Evolutionary conservation across 2,329 filamentous ascomycete genomes (phyloP).

Genomic region (Malbranchea zuffiana): DNA sequence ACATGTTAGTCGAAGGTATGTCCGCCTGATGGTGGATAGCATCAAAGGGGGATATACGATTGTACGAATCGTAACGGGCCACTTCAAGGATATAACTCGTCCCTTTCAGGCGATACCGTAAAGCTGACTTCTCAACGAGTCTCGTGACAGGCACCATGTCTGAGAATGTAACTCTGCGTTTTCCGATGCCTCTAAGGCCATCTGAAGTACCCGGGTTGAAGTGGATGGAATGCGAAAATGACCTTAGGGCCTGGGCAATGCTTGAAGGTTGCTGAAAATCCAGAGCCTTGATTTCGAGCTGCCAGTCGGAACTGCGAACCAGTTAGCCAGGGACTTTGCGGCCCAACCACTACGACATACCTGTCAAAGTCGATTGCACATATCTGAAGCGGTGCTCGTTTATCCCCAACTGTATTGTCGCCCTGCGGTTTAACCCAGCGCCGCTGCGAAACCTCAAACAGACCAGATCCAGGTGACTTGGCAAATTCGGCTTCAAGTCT

Average conservation of each 20-base stretch:
- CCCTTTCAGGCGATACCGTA: constrained; percentile 30
- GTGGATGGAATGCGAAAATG: constrained; percentile 23
- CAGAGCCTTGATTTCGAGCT: constrained; percentile 32
- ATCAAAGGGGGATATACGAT: constrained; percentile 6
- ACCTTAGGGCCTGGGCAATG: constrained; percentile 20
- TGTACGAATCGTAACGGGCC: constrained; percentile 33
- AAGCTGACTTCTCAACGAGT: constrained; percentile 31
- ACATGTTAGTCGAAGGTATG: constrained; percentile 6
- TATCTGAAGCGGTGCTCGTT: constrained; percentile 25
- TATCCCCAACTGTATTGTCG: constrained; percentile 16
- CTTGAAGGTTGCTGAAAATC: constrained; percentile 25
- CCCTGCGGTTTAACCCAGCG: constrained; percentile 27
- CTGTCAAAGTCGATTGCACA: constrained; percentile 29
- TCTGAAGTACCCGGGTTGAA: constrained; percentile 18
- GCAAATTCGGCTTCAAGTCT: constrained; percentile 31
- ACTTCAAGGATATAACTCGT: constrained; percentile 36
- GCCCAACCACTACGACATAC: constrained; percentile 15
- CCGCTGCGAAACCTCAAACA: constrained; percentile 26
- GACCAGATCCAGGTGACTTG: constrained; percentile 19
- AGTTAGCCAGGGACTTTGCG: constrained; percentile 6
- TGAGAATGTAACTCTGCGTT: constrained; percentile 25
- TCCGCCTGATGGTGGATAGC: no score
- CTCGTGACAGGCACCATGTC: constrained; percentile 20
- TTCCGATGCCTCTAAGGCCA: constrained; percentile 19
- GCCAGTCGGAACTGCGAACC: constrained; percentile 30